phyloP scores from a whole-genome alignment of 805 yeast genomes.

The Candida pini region DNA sequence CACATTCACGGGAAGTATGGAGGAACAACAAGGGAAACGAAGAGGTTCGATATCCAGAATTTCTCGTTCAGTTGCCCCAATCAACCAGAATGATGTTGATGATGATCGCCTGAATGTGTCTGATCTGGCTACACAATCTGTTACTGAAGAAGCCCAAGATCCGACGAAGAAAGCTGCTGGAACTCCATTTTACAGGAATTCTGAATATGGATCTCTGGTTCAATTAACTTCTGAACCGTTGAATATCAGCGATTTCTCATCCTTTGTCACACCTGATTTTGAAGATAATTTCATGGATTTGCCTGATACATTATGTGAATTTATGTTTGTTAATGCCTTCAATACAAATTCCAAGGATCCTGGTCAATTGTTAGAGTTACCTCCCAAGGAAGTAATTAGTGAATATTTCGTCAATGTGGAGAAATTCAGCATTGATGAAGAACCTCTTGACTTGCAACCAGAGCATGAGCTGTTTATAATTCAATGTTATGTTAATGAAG shows the following conservation, averaged over 20 bases:
- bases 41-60: no score
- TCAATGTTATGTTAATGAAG: constrained; percentile 31
- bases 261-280: constrained; percentile 2
- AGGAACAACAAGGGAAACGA: no score
- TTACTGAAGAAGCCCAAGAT: constrained; percentile 7
- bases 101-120: no score
- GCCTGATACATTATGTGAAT: constrained; percentile 32
- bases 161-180: neutral
- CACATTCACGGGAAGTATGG: no score
- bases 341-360: constrained; percentile 8
- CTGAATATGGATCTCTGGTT: constrained; percentile 8
- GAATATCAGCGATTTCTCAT: constrained; percentile 10
- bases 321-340: constrained; percentile 34
- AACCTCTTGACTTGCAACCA: constrained; percentile 8
- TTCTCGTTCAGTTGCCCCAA: no score
- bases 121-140: constrained; percentile 10
- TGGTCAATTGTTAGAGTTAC: constrained; percentile 6
- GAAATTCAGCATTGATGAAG: constrained; percentile 11
- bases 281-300: constrained; percentile 20
- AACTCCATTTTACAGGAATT: neutral
- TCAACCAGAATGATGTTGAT: no score
- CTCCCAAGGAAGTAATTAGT: constrained; percentile 15
- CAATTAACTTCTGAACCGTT: constrained; percentile 12
- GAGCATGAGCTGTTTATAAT: constrained; percentile 25
- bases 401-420: constrained; percentile 19